phyloP scores from a whole-genome alignment of 306 rosid species.

The Luffa aegyptiaca region DNA sequence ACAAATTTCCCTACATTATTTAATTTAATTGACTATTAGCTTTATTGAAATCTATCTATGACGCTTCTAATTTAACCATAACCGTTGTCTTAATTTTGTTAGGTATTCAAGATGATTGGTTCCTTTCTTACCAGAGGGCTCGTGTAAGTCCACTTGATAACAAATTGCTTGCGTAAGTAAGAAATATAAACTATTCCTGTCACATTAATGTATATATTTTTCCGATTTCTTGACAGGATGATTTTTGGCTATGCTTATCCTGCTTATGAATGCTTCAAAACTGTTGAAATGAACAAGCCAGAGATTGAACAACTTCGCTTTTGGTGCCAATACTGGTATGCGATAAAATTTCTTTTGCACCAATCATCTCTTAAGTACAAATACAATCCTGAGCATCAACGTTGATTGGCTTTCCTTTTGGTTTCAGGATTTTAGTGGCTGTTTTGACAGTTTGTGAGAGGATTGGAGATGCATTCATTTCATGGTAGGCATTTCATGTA shows the following conservation, averaged over 20 bases:
- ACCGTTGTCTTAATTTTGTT: constrained; percentile 19
- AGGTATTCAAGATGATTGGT: constrained; percentile 82
- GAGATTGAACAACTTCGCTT: constrained; percentile 82
- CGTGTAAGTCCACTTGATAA: constrained; percentile 42
- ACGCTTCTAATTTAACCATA: constrained; percentile 5
- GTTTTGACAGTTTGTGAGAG: constrained; percentile 72
- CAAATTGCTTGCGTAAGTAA: not conserved
- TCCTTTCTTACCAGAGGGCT: constrained; percentile 85
- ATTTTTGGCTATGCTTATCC: constrained; percentile 85
- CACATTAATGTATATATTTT: not conserved
- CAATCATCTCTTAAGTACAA: not conserved
- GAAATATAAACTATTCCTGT: not conserved
- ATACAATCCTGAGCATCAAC: not conserved
- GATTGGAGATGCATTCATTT: constrained; percentile 68
- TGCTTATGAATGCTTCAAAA: constrained; percentile 84
- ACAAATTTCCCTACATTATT: not conserved
- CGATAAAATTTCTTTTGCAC: not conserved
- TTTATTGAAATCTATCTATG: not conserved
- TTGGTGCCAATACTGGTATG: constrained; percentile 95
- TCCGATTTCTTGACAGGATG: constrained; percentile 43
- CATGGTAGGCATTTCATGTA: constrained; percentile 48
- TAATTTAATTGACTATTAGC: not conserved
- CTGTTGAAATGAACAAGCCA: constrained; percentile 72
- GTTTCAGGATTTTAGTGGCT: constrained; percentile 85
- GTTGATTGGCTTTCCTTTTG: not conserved